A percentile compares a stretch with the other conserved stretches of the same genome.
phyloP scores from a whole-genome alignment of 768 basidiomycete genomes.

The Tulasnella sp. region DNA sequence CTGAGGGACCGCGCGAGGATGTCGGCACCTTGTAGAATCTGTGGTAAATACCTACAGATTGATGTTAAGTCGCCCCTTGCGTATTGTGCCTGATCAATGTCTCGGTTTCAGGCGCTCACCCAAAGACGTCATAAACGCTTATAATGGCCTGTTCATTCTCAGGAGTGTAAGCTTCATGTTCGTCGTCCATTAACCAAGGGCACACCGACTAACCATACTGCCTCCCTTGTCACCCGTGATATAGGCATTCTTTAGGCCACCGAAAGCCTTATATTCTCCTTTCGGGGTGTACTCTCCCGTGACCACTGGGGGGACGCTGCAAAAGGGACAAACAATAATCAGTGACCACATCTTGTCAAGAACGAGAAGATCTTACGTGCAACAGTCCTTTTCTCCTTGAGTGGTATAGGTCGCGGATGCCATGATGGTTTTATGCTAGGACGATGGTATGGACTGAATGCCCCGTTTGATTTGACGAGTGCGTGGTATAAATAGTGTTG shows the following conservation, averaged over 20 bases:
- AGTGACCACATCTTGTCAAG: background rate
- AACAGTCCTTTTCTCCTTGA: background rate
- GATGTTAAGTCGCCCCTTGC: background rate
- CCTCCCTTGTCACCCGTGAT: background rate
- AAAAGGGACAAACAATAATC: background rate
- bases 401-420: too few species aligned
- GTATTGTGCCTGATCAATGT: background rate
- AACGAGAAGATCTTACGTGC: background rate
- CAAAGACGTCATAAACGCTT: background rate
- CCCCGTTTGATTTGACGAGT: too few species aligned
- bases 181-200: too few species aligned
- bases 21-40: background rate
- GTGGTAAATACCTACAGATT: background rate
- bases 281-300: background rate
- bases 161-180: too few species aligned
- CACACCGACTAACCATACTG: background rate
- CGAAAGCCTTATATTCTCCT: background rate
- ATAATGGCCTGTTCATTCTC: background rate
- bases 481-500: too few species aligned
- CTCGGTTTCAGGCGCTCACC: background rate
- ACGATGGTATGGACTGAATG: too few species aligned
- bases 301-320: background rate
- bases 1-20: background rate
- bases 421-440: too few species aligned
- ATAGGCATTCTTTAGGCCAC: background rate